Evolutionary conservation across 495 filamentous ascomycete genomes (phyloP), one percentile per base, ranked within the genome.

Genomic region (Darksidea phi): DNA sequence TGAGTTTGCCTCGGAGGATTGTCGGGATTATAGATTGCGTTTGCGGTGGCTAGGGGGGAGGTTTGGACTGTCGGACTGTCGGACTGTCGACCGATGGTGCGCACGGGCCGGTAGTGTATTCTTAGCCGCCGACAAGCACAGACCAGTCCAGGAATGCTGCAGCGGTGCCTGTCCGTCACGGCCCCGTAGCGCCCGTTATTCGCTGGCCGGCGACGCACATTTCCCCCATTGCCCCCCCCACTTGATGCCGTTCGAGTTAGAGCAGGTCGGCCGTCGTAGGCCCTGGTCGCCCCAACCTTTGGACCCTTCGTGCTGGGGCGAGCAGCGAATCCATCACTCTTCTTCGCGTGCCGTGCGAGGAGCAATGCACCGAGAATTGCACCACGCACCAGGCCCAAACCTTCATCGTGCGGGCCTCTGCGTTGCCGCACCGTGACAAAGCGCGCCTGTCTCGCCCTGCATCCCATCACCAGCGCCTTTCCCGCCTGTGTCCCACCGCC

Each of bases 291-390:
- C 11, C 37, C 34, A 46, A 41, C 36, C 59, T 52, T 49, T 52
- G 6, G 8, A 6, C 53, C 41, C 47, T 17, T 52, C 21, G 37
- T 15, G 17, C 42, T 24, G 59, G 47, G 17, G 26, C 6, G 1
- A 4, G 48, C 53, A 57, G 54, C 64, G 64, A 67, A 67, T 67
- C 34, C 48, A 54, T 45, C 38, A 55, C 28, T 54, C 47, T 42
- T 20, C 38, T 20, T 48, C 11, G 11, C 38, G 42, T 20, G 15
- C 49, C 47, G n/a, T n/a, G n/a, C n/a, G n/a, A n/a, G n/a, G n/a
- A 50, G 55, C 20, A 57, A 64, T 66, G 53, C 52, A 32, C 66
- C 48, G 57, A 60, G 55, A 58, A 59, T n/a, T 36, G 56, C 48
- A 36, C 15, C 48, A 50, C 15, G 37, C 51, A 59, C 59, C 60